Base-by-base conservation (phyloP, 495 filamentous ascomycete species). In the Penicillium lividum region DNA sequence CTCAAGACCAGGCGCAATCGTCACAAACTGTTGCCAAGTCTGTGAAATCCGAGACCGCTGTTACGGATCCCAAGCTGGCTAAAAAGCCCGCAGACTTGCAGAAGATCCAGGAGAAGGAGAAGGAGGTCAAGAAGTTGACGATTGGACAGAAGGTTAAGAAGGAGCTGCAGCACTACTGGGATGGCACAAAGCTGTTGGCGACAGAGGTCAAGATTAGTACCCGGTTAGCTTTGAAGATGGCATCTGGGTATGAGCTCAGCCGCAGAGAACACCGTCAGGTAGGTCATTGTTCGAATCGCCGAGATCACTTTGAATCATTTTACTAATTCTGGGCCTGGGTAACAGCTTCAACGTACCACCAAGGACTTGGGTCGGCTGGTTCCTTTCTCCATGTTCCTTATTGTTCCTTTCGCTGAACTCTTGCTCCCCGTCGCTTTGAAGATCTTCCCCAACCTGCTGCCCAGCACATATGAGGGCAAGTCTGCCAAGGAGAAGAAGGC, bases 151-250 rank as follows among this genome's bases (percentile, higher is more conserved):
- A 92, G 78, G 82, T 98, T 64, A 98, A 96, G 81, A 90, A 90
- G 68, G 94, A 98, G 69, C 79, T 80, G 15, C 83, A 87, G 59
- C 94, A 99, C 72, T 99, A 98, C 77, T 98, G 94, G 94, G 94
- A 99, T 81, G 94, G 94, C 38, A 99, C 93, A n/a, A 99, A 99
- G 74, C 79, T 99, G 60, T 80, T 99, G 64, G 91, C 90, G 27
- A 89, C 90, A 1, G 94, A 99, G 75, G 88, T 97, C 57, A 88
- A 78, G 73, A 99, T 99, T 68, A 97, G 92, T 73, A 88, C 86
- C 10, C 88, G 88, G 38, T 76, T 99, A 59, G 94, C 92, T 1
- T 70, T 96, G 70, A 97, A 97, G 80, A 99, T 99, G 94, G 93
- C 92, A 8, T 92, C 87, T 57, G 94, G 94, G 0, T 99, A 99